Evolutionary conservation across 345 rosid genomes (phyloP).

Genomic region (Punica granatum): DNA sequence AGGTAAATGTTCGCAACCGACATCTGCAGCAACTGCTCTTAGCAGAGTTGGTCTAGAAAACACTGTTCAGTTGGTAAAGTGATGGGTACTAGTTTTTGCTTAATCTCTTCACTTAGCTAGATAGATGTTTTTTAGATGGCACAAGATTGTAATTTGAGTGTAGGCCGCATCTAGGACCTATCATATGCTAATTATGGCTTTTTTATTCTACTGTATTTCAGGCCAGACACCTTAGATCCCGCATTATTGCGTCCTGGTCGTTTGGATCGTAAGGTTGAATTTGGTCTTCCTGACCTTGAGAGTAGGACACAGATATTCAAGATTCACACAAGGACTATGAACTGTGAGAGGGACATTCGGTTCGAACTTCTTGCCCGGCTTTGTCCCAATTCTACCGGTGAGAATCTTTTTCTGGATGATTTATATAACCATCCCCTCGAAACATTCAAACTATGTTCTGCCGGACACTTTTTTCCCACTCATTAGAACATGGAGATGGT

Average conservation of each 20-base stretch:
- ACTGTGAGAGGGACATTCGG: constrained; percentile 85
- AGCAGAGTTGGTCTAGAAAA: not conserved
- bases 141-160: not conserved
- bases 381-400: constrained; percentile 91
- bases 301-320: constrained; percentile 89
- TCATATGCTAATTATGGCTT: not conserved
- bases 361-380: constrained; percentile 91
- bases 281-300: constrained; percentile 89
- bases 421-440: not conserved
- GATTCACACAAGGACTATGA: constrained; percentile 92
- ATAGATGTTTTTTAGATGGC: not conserved
- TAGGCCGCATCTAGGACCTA: not conserved
- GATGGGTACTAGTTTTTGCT: not conserved
- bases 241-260: constrained; percentile 92
- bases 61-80: not conserved
- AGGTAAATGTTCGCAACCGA: constrained; percentile 34
- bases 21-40: not conserved
- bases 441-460: too few relatives aligned
- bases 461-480: too few relatives aligned
- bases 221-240: constrained; percentile 94
- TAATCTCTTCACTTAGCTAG: not conserved
- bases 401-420: not conserved
- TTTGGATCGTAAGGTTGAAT: constrained; percentile 90
- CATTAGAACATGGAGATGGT: not conserved
- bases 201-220: constrained; percentile 16